A percentile compares a stretch with the other conserved stretches of the same genome.
Evolutionary conservation across 176 grass and related monocot species (phyloP).

Genomic region (Neostapfia colusana): DNA sequence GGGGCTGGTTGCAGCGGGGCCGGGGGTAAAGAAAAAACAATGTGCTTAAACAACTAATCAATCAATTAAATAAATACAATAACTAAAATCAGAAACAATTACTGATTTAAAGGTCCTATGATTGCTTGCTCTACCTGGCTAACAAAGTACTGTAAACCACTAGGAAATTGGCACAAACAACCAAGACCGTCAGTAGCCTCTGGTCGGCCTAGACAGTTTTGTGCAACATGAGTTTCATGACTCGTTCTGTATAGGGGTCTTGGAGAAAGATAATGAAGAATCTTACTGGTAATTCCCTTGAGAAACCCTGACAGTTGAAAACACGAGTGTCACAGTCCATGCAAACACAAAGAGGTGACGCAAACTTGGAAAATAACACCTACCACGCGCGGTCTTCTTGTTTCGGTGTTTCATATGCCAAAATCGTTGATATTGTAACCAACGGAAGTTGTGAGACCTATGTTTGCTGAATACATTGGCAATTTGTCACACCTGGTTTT

Average conservation of each 20-base stretch:
- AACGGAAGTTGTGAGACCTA: conserved; percentile 17
- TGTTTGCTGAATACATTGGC: too few species aligned
- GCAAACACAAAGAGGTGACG: not conserved
- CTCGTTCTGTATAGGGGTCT: conserved; percentile 19
- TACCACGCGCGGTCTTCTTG: conserved; percentile 15
- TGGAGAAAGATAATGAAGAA: conserved; percentile 24
- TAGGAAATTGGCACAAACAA: conserved; percentile 17
- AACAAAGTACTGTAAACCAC: conserved; percentile 13
- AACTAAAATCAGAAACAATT: too few species aligned
- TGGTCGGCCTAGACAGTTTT: conserved; percentile 10
- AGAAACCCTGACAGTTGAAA: conserved; percentile 4
- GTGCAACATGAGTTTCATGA: conserved; percentile 33
- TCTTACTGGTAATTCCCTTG: not conserved
- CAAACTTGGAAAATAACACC: conserved; percentile 11
- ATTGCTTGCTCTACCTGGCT: conserved; percentile 37
- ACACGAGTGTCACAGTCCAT: conserved; percentile 21
- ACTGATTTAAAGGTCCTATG: conserved; percentile 5
- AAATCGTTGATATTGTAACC: not conserved
- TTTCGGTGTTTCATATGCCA: conserved; percentile 4
- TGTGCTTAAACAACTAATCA: too few species aligned
- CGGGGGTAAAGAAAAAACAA: too few species aligned
- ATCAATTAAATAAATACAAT: too few species aligned
- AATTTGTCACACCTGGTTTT: too few species aligned
- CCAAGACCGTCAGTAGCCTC: conserved; percentile 36
- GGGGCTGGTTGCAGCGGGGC: too few species aligned